Percentiles rank a stretch among this genome's conserved stretches.
These are phyloP conservation scores for Lagerstroemia speciosa DNA, from an alignment of 345 rosid species.

Conservation along the genomic window DNA sequence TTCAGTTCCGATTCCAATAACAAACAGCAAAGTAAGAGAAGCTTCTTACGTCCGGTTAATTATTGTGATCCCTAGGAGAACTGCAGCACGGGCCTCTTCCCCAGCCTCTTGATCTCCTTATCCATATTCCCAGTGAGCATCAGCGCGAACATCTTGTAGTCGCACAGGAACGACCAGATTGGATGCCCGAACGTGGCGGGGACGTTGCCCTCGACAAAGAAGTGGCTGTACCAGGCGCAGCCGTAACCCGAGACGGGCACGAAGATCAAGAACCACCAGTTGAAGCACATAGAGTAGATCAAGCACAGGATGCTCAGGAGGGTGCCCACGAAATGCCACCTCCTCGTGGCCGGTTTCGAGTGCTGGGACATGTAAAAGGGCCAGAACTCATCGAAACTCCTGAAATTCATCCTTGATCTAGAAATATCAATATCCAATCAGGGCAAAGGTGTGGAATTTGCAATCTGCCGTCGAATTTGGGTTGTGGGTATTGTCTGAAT, in stretches of 20 bases:
- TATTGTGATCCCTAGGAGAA: slow-evolving; percentile 36
- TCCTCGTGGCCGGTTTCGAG: slow-evolving; percentile 75
- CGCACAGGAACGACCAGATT: slow-evolving; percentile 77
- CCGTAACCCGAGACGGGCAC: slow-evolving; percentile 80
- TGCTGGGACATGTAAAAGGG: slow-evolving; percentile 80
- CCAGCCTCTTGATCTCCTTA: slow-evolving; percentile 88
- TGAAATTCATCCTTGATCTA: slow-evolving; percentile 59
- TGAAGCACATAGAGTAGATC: slow-evolving; percentile 45
- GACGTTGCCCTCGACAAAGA: slow-evolving; percentile 82
- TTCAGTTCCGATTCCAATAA: no score
- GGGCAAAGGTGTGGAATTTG: not conserved
- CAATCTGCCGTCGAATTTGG: not conserved
- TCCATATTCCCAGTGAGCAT: slow-evolving; percentile 95
- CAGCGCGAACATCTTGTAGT: slow-evolving; percentile 83
- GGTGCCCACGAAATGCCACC: slow-evolving; percentile 83
- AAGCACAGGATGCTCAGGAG: slow-evolving; percentile 37
- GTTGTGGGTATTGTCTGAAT: not conserved
- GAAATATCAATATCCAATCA: not conserved
- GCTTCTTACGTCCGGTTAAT: not conserved
- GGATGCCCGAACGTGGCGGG: slow-evolving; percentile 86
- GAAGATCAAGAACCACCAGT: slow-evolving; percentile 43
- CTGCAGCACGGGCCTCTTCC: slow-evolving; percentile 77
- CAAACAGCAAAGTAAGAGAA: not conserved
- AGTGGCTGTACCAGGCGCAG: slow-evolving; percentile 89
- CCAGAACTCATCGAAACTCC: slow-evolving; percentile 93